phyloP scores from a whole-genome alignment of 352 stramenopile species.

The Phytophthora litchii region DNA sequence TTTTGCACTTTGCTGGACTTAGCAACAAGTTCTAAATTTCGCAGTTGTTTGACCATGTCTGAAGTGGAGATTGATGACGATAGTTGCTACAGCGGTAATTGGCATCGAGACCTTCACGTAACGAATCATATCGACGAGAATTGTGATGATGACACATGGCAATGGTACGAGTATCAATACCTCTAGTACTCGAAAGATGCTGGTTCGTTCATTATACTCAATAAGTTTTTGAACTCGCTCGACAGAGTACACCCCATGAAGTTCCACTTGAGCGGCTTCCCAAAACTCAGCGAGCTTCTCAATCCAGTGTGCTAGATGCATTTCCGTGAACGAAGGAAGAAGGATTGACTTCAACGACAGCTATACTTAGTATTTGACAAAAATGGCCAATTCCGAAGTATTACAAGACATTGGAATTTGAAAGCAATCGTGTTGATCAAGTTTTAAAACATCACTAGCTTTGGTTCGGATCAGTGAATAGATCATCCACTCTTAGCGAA shows the following conservation, averaged over 20 bases:
- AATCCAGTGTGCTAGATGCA: neutral
- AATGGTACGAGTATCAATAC: conserved; percentile 15
- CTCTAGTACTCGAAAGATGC: neutral
- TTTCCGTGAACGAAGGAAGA: neutral
- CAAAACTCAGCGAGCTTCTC: conserved; percentile 7
- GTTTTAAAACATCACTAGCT: too few relatives aligned
- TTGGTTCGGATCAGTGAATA: too few relatives aligned
- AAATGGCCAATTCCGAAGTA: too few relatives aligned
- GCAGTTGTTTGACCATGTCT: too few relatives aligned
- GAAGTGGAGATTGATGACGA: conserved; percentile 29
- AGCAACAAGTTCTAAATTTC: too few relatives aligned
- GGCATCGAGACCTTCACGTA: conserved; percentile 3
- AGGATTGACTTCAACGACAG: neutral
- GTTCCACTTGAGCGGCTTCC: conserved; percentile 20
- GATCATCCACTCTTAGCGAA: too few relatives aligned
- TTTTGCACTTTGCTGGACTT: too few relatives aligned
- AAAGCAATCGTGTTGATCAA: too few relatives aligned
- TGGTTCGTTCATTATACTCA: conserved; percentile 7
- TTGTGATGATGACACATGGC: conserved; percentile 22
- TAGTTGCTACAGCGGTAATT: conserved; percentile 26
- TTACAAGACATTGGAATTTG: neutral
- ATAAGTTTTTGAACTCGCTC: conserved; percentile 17
- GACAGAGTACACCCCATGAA: conserved; percentile 25
- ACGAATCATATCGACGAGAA: conserved; percentile 19
- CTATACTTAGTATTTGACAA: neutral